These are phyloP conservation scores for Clonostachys rhizophaga DNA, from an alignment of 2,329 filamentous ascomycete species.

Conservation along the genomic window DNA sequence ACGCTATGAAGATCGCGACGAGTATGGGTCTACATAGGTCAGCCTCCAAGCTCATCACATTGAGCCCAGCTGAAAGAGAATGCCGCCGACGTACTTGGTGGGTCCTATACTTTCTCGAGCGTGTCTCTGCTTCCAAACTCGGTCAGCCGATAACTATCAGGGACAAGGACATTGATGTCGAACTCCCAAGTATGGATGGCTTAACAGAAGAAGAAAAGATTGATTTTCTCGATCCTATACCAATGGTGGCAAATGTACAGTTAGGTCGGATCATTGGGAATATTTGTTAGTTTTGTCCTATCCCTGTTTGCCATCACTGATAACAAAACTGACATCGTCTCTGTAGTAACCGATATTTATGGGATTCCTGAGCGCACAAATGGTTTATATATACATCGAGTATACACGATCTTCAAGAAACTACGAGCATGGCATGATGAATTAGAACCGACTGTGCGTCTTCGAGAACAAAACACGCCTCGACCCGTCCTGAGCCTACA, in stretches of 20 bases:
- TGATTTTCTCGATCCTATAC: slow-evolving; percentile 18
- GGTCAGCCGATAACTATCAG: slow-evolving; percentile 20
- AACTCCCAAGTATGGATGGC: slow-evolving; percentile 19
- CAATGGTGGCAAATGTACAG: slow-evolving; percentile 17
- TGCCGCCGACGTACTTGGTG: slow-evolving; percentile 21
- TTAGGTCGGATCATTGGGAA: slow-evolving; percentile 21
- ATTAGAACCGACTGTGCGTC: slow-evolving; percentile 11
- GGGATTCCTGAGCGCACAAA: slow-evolving; percentile 17
- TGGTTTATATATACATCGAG: slow-evolving; percentile 17
- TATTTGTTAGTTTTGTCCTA: slow-evolving; percentile 4
- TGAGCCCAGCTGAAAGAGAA: slow-evolving; percentile 14
- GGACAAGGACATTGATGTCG: slow-evolving; percentile 24
- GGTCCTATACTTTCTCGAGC: slow-evolving; percentile 24
- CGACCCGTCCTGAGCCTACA: slow-evolving; percentile 16
- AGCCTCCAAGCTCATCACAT: slow-evolving; percentile 8
- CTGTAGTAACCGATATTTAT: slow-evolving; percentile 16
- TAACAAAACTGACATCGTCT: neutral
- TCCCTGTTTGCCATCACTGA: neutral
- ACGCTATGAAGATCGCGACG: slow-evolving; percentile 29
- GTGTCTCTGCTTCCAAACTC: slow-evolving; percentile 21
- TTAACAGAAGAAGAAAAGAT: slow-evolving; percentile 15
- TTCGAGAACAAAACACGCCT: slow-evolving; percentile 14
- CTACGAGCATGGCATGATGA: slow-evolving; percentile 18
- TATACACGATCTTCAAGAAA: slow-evolving; percentile 17
- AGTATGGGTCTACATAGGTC: slow-evolving; percentile 35